Base-by-base conservation (phyloP, 2,329 filamentous ascomycete species). In the Alternaria brassicicola region DNA sequence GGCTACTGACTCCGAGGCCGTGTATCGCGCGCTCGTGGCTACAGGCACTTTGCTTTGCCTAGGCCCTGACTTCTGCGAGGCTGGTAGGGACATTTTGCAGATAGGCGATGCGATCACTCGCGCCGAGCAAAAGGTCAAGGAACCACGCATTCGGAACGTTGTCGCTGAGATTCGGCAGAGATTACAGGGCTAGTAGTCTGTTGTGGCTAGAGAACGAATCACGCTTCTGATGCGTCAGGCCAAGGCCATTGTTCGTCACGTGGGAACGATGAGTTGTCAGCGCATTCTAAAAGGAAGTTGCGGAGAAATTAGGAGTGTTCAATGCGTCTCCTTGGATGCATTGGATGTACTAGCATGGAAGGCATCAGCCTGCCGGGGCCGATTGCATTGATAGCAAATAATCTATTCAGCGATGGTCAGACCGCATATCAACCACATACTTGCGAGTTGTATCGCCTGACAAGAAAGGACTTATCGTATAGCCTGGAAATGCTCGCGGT, bases 11-110 rank as follows among this genome's bases (percentile, higher is more conserved):
- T 86, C 88, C 0, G 95, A 98, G 74, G 91, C 92, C 0, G 79
- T 95, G 3, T 98, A 93, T 74, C 87, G 95, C 21, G 87, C 87
- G 0, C 82, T 98, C 6, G 91, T 96, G 6, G 92, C 91, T 0
- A 78, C 94, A 0, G 96, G 95, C 0, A 99, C 93, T 1, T 74
- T 96, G 58, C 76, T 92, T 23, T 82, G 81, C 6, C 79, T 90
- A 13, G 83, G 87, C n/a, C 79, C 80, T 6, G 84, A 88, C 53
- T 84, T 89, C 57, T 84, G 81, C 65, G 80, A 80, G 66, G 83
- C 85, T 35, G 84, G 85, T 52, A 83, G 83, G 74, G 84, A 87
- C 63, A 79, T 88, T 39, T 82, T 85, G 76, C 80, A 83, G 52
- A 70, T 88, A 51, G 73, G 82, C 47, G 75, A 72, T 63, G 78